Percentiles rank a stretch among this genome's conserved stretches.
phyloP scores from a whole-genome alignment of 345 rosid species.

The Dimocarpus longan region DNA sequence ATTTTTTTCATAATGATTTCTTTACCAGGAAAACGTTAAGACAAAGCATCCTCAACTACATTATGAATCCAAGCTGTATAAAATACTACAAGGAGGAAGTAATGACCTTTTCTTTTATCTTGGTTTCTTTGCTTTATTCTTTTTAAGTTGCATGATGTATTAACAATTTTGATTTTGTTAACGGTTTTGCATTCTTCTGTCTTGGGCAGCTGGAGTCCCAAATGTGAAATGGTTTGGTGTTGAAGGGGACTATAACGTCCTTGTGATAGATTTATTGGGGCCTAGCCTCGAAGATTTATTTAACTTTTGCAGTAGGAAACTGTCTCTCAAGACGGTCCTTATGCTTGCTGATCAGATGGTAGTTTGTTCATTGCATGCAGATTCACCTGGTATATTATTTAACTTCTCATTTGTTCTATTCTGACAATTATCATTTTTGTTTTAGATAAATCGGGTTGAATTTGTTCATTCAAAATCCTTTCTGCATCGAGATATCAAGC shows the following conservation, averaged over 20 bases:
- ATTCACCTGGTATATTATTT: constrained; percentile 15
- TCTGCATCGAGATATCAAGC: constrained; percentile 89
- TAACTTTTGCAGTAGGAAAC: constrained; percentile 83
- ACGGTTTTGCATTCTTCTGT: constrained; percentile 14
- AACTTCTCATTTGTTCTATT: neutral
- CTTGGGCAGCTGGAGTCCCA: constrained; percentile 75
- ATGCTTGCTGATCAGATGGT: constrained; percentile 99
- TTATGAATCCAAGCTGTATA: constrained; percentile 84
- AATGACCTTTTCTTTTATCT: constrained; percentile 19
- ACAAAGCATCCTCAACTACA: constrained; percentile 92
- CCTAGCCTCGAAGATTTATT: constrained; percentile 95
- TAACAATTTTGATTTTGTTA: neutral
- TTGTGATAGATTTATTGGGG: constrained; percentile 86
- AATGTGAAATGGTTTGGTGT: constrained; percentile 82
- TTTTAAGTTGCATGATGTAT: neutral
- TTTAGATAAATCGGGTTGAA: constrained; percentile 83
- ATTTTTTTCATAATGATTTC: constrained; percentile 12
- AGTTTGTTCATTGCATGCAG: constrained; percentile 23
- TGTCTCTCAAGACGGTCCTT: constrained; percentile 84
- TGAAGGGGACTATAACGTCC: constrained; percentile 86
- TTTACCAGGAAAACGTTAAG: constrained; percentile 76
- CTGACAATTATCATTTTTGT: constrained; percentile 25
- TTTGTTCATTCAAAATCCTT: constrained; percentile 86
- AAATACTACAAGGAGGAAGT: constrained; percentile 96
- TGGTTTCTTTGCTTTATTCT: neutral